These are phyloP conservation scores for Fusarium sp. DNA, from an alignment of 2,329 filamentous ascomycete species.

Conservation along the genomic window DNA sequence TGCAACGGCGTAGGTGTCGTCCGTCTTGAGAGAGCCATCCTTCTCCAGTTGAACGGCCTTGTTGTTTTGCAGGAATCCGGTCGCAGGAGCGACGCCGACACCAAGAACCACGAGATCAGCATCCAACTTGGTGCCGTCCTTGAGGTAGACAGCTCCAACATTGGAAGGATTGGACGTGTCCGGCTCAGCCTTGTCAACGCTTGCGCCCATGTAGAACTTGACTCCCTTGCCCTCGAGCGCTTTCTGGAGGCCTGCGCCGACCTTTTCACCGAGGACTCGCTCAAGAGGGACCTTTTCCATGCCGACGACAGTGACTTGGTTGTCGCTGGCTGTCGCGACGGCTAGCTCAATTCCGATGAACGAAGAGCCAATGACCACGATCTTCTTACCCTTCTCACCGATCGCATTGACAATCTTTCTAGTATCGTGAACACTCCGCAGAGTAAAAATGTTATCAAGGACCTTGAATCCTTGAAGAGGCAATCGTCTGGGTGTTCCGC, in stretches of 20 bases:
- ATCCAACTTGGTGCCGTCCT: constrained; percentile 85
- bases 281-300: constrained; percentile 90
- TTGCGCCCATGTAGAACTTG: constrained; percentile 85
- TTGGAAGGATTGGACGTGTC: constrained; percentile 74
- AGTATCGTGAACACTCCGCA: constrained; percentile 82
- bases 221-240: constrained; percentile 86
- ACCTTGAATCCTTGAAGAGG: constrained; percentile 89
- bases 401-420: constrained; percentile 83
- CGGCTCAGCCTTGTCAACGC: constrained; percentile 85
- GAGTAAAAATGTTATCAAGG: constrained; percentile 86
- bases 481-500: constrained; percentile 79
- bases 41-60: constrained; percentile 75
- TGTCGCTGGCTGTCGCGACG: constrained; percentile 82
- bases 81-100: constrained; percentile 88
- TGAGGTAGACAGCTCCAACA: constrained; percentile 84
- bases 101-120: constrained; percentile 94
- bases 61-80: constrained; percentile 83
- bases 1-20: constrained; percentile 81
- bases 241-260: constrained; percentile 84
- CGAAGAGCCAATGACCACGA: constrained; percentile 90
- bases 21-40: constrained; percentile 87
- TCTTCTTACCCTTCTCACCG: constrained; percentile 87
- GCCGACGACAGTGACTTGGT: constrained; percentile 87
- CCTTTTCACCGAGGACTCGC: constrained; percentile 82
- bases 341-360: constrained; percentile 99